Evolutionary conservation across 371 early-diverging fungal species (phyloP).

Genomic region (Rhizopus stolonifer): DNA sequence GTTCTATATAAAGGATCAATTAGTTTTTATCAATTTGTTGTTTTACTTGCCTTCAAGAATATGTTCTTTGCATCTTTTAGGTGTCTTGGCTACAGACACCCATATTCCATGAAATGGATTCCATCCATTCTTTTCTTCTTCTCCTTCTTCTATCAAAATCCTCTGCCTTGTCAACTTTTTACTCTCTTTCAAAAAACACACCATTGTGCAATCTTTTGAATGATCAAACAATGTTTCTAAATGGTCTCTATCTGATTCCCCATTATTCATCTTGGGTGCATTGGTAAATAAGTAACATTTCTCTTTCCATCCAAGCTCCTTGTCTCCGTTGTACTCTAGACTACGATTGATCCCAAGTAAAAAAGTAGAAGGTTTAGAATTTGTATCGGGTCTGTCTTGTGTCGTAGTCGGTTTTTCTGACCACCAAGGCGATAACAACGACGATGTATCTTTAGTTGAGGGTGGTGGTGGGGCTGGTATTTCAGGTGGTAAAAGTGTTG

Average conservation of each 20-base stretch:
- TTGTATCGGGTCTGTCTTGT: neutral
- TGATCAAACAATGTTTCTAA: constrained; percentile 15
- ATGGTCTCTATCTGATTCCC: constrained; percentile 7
- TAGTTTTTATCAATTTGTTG: neutral
- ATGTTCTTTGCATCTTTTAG: constrained; percentile 21
- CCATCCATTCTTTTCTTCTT: neutral
- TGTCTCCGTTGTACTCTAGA: neutral
- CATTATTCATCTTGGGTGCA: constrained; percentile 1
- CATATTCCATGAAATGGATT: constrained; percentile 26
- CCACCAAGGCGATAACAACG: constrained; percentile 29
- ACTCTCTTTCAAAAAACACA: constrained; percentile 23
- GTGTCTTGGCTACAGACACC: constrained; percentile 20
- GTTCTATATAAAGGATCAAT: neutral
- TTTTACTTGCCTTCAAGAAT: constrained; percentile 8
- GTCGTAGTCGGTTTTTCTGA: constrained; percentile 16
- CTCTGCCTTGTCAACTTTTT: constrained; percentile 8
- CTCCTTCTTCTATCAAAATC: neutral
- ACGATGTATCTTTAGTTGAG: constrained; percentile 18
- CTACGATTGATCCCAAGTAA: neutral
- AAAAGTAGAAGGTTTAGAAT: neutral
- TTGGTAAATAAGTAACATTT: constrained; percentile 17
- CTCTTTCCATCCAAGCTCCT: constrained; percentile 15
- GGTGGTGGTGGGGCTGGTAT: constrained; percentile 12
- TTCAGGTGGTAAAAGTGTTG: constrained; percentile 14
- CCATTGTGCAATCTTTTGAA: constrained; percentile 23